These are phyloP conservation scores for Ochetophila trinervis DNA, from an alignment of 306 rosid species.

Conservation along the genomic window DNA sequence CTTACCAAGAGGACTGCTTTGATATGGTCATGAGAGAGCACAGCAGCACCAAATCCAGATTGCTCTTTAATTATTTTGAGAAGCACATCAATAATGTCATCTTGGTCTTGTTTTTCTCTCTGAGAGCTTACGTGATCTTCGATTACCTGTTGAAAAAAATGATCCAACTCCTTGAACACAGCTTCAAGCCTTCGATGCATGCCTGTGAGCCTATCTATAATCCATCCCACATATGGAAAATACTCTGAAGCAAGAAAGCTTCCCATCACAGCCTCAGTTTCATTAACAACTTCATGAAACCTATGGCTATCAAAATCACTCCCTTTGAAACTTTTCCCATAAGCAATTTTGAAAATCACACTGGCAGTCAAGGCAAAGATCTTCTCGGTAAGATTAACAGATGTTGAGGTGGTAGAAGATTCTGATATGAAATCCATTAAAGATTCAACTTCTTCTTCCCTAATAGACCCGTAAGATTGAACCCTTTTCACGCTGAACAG, in stretches of 20 bases:
- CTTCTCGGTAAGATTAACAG: constrained; percentile 29
- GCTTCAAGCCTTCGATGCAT: constrained; percentile 21
- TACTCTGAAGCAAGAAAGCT: constrained; percentile 35
- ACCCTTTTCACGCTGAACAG: constrained; percentile 35
- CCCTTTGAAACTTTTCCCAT: constrained; percentile 36
- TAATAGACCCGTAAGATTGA: constrained; percentile 14
- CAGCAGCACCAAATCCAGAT: background rate
- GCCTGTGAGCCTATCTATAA: constrained; percentile 46
- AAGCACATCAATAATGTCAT: constrained; percentile 30
- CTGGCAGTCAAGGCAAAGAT: constrained; percentile 27
- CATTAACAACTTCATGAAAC: constrained; percentile 40
- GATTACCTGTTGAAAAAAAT: constrained; percentile 38
- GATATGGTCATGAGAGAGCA: constrained; percentile 22
- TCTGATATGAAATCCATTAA: constrained; percentile 15
- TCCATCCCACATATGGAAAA: constrained; percentile 47
- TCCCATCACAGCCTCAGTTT: constrained; percentile 26
- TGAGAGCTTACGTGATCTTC: constrained; percentile 23
- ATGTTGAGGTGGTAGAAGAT: background rate
- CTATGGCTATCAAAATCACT: constrained; percentile 16
- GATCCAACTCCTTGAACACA: constrained; percentile 31
- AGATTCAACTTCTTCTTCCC: constrained; percentile 23
- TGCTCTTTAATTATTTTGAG: constrained; percentile 14
- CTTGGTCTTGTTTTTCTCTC: constrained; percentile 18
- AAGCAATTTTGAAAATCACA: constrained; percentile 41
- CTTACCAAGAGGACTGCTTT: constrained; percentile 42